Evolutionary conservation across 306 rosid species (phyloP).

Genomic region (Herpetospermum pedunculosum): DNA sequence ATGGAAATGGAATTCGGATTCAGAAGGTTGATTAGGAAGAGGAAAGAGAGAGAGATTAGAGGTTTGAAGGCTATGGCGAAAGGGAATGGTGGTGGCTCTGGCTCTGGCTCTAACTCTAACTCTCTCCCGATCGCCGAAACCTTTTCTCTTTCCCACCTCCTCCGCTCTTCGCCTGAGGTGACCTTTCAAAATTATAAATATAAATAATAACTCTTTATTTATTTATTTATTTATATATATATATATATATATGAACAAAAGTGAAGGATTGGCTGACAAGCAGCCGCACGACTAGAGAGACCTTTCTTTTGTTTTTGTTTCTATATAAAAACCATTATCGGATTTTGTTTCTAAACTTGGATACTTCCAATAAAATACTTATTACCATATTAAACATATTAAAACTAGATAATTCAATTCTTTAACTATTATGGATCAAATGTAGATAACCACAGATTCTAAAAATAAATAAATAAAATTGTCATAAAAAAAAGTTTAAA

Average conservation of each 20-base stretch:
- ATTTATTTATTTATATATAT: neutral
- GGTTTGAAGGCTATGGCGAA: neutral
- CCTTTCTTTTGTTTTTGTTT: neutral
- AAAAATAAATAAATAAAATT: no score
- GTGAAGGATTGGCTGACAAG: neutral
- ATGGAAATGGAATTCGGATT: neutral
- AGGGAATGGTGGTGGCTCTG: neutral
- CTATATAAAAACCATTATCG: no score
- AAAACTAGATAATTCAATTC: no score
- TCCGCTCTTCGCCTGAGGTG: neutral
- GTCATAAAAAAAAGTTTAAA: no score
- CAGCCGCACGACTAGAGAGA: neutral
- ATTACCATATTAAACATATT: no score
- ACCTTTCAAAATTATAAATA: neutral
- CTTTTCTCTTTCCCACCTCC: neutral
- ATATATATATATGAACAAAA: no score
- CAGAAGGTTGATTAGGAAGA: neutral
- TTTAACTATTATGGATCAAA: no score
- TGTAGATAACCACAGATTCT: no score
- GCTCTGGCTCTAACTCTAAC: neutral
- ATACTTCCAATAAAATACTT: no score
- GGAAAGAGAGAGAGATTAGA: neutral
- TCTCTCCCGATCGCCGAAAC: neutral
- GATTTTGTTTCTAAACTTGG: no score
- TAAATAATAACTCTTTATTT: neutral